Base-by-base conservation (phyloP, 1,284 basidiomycete species). In the Sanghuangporus sanghuang region DNA sequence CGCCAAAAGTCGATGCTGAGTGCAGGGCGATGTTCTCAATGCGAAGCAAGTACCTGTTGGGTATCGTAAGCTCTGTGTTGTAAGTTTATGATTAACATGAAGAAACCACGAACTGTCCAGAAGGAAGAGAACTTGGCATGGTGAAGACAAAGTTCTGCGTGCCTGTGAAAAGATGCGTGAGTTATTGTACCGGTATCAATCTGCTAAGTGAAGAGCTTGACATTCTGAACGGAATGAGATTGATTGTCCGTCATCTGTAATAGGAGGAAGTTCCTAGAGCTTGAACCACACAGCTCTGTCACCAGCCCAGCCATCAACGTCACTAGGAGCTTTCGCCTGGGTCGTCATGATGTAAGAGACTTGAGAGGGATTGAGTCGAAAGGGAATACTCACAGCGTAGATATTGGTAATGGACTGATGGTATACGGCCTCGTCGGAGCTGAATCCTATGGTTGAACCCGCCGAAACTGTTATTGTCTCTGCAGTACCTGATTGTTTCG, bases 231-330 rank as follows among this genome's bases (percentile, higher is more conserved):
- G 69, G 60, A 64, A 70, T 6, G 67, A 64, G 40, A 68, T 68
- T 38, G 59, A 61, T 38, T 54, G 53, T 18, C 69, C 69, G 42
- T 67, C 68, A 54, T 69, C 53, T 39, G 69, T 69, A n/a, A 67
- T 64, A 1, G 69, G 68, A 7, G 65, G 49, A 39, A 70, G 67
- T 44, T 70, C 48, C 50, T 68, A 69, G 36, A 73, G 72, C 67
- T 79, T 79, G 71, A 79, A 78, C 77, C 77, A 79, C 2, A 77
- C 74, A 7, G 66, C 64, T 32, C 78, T 77, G 54, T 74, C 73
- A 2, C 77, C 78, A 60, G 75, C 73, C 67, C 73, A 78, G 5
- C 65, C 67, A 11, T 71, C 64, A 36, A 73, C 75, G 53, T 73
- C 69, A n/a, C 66, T 63, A 8, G 76, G 72, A 11, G 77, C 77